phyloP scores from a whole-genome alignment of 805 yeast species.

The Yarrowia phangngaensis region DNA sequence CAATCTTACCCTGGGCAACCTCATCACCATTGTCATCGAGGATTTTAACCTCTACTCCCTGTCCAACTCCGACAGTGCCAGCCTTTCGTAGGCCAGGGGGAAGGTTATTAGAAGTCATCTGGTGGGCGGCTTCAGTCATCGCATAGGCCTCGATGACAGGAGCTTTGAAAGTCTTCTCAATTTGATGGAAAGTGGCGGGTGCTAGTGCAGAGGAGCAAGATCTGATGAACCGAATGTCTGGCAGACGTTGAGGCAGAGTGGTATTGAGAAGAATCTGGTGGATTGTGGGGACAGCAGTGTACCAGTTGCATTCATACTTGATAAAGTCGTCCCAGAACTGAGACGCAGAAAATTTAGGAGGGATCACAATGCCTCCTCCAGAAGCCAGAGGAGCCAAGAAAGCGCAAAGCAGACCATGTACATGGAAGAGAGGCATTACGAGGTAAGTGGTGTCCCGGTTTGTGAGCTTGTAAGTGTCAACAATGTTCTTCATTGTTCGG shows the following conservation, averaged over 20 bases:
- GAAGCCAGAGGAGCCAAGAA: constrained; percentile 56
- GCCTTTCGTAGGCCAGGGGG: constrained; percentile 64
- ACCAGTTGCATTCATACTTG: constrained; percentile 57
- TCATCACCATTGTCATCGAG: constrained; percentile 50
- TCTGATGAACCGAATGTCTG: constrained; percentile 60
- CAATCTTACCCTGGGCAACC: constrained; percentile 51
- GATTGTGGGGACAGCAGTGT: constrained; percentile 74
- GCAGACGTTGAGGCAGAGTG: constrained; percentile 49
- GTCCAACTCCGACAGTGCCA: constrained; percentile 71
- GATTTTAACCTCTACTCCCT: constrained; percentile 61
- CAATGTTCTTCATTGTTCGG: constrained; percentile 56
- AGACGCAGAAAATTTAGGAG: constrained; percentile 58
- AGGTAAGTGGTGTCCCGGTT: constrained; percentile 53
- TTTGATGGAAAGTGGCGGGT: constrained; percentile 55
- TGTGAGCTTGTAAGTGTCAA: constrained; percentile 53
- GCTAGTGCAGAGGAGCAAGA: constrained; percentile 72
- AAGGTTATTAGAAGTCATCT: constrained; percentile 66
- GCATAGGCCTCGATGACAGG: constrained; percentile 77
- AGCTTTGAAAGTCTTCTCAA: constrained; percentile 56
- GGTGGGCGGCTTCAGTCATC: constrained; percentile 80
- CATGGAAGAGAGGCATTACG: constrained; percentile 77
- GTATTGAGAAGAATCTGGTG: constrained; percentile 60
- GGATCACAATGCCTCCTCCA: constrained; percentile 60
- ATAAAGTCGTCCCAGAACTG: constrained; percentile 59
- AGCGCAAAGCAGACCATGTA: constrained; percentile 69